phyloP scores from a whole-genome alignment of 768 basidiomycete genomes.

The Cystobasidium tubakii region DNA sequence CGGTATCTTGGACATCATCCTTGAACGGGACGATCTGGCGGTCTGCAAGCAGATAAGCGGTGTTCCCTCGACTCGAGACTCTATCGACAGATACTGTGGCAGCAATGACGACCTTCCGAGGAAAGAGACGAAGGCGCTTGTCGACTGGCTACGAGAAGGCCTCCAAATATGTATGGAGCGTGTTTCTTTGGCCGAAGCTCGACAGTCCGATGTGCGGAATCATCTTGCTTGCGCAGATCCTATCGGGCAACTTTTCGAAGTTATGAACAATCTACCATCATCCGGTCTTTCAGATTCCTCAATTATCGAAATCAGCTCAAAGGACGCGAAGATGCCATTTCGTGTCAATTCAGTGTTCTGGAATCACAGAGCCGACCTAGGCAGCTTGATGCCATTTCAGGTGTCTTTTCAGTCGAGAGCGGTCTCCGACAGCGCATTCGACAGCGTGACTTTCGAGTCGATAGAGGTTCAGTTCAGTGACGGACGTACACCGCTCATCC shows the following conservation, averaged over 20 bases:
- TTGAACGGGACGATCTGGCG: conserved; percentile 67
- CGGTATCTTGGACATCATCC: conserved; percentile 64
- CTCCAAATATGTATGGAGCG: background rate
- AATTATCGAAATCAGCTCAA: conserved; percentile 55
- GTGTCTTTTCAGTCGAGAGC: conserved; percentile 59
- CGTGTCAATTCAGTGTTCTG: conserved; percentile 65
- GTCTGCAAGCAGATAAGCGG: conserved; percentile 74
- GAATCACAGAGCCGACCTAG: conserved; percentile 59
- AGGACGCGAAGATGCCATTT: conserved; percentile 54
- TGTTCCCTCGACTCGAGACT: conserved; percentile 65
- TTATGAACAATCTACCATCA: background rate
- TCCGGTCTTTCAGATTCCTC: background rate
- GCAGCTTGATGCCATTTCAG: conserved; percentile 67
- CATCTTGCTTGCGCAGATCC: background rate
- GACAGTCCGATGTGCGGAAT: background rate
- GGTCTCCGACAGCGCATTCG: conserved; percentile 52
- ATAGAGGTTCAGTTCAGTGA: conserved; percentile 61
- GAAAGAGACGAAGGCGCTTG: background rate
- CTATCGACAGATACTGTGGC: conserved; percentile 60
- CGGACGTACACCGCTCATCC: conserved; percentile 54
- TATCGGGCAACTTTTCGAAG: background rate
- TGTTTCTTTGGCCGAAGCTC: background rate
- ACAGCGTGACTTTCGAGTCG: conserved; percentile 60
- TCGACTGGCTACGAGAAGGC: background rate
- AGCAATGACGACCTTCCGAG: background rate